Evolutionary conservation across 2,329 filamentous ascomycete species (phyloP).

Genomic region (Zasmidium angulare): DNA sequence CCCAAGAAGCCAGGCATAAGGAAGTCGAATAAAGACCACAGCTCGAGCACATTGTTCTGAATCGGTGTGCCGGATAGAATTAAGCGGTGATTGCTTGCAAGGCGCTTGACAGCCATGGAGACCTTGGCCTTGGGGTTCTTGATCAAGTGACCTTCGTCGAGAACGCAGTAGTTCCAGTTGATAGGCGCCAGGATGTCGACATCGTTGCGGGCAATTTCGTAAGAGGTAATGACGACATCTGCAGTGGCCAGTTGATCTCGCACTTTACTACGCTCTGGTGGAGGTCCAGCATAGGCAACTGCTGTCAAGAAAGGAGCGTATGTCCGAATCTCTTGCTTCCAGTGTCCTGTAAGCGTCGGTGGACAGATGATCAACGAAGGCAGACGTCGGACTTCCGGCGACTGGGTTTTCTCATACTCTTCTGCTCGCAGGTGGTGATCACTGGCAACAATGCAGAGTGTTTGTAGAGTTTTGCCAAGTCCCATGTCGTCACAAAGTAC

Average conservation of each 20-base stretch:
- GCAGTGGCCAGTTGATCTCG: slow-evolving; percentile 70
- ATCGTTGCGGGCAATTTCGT: slow-evolving; percentile 96
- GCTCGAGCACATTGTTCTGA: slow-evolving; percentile 93
- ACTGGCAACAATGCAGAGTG: slow-evolving; percentile 95
- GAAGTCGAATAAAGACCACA: slow-evolving; percentile 98
- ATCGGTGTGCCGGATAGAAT: slow-evolving; percentile 97
- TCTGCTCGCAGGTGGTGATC: slow-evolving; percentile 93
- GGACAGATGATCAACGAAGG: slow-evolving; percentile 95
- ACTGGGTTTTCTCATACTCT: slow-evolving; percentile 79
- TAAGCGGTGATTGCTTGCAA: slow-evolving; percentile 88
- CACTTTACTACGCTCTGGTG: slow-evolving; percentile 72
- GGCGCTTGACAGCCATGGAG: slow-evolving; percentile 84
- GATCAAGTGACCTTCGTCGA: slow-evolving; percentile 97
- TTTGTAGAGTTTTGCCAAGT: slow-evolving; percentile 95
- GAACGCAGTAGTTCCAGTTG: slow-evolving; percentile 95
- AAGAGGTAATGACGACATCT: slow-evolving; percentile 95
- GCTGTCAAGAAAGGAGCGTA: slow-evolving; percentile 93
- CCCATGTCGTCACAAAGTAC: slow-evolving; percentile 99
- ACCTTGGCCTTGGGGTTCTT: slow-evolving; percentile 99
- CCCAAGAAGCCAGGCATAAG: slow-evolving; percentile 98
- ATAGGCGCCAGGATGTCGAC: slow-evolving; percentile 78
- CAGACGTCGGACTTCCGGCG: slow-evolving; percentile 73
- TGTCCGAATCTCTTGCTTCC: slow-evolving; percentile 95
- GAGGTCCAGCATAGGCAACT: slow-evolving; percentile 87
- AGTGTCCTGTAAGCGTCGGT: slow-evolving; percentile 93